Base-by-base conservation (phyloP, 1,284 basidiomycete genomes). In the Marasmius tenuissimus region DNA sequence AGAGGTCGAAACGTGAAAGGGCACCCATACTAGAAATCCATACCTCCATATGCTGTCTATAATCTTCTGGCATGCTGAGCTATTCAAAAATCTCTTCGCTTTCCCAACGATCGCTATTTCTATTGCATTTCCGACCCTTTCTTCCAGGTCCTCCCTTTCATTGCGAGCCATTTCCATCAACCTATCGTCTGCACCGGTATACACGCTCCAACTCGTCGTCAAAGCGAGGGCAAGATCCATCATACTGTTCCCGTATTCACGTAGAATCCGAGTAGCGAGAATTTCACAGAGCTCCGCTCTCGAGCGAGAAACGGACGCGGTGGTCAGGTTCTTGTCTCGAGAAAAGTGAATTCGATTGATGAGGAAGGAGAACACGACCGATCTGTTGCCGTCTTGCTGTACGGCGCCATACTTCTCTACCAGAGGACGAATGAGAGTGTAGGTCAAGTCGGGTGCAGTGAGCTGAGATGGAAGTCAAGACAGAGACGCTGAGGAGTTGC, bases 71-170 rank as follows among this genome's bases (percentile, higher is more conserved):
- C 91, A 94, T 0, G 92, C 85, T 0, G 91, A 85, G 66, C 88
- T 90, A 69, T 94, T 92, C 71, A 96, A 94, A 74, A 96, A 96
- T 27, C 87, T 79, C 71, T 93, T 95, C 12, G 93, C 87, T 68
- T 87, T 88, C 63, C 91, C 86, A 35, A 96, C 80, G 63, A 97
- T 95, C 0, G 94, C 94, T 82, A 97, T 86, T 75, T 97, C 94
- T 53, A 96, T 89, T 1, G 93, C 94, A 68, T 94, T 96, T 1
- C 94, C 94, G 2, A 93, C 87, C 57, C 89, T 78, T 48, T 93
- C 89, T 61, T 94, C 87, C 35, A 92, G 72, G 67, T 91, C 85
- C 62, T 92, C 91, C 61, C 87, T 80, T 56, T 94, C 89, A 63
- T 89, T 85, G 61, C 84, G 82, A 2, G 87, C 89, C 58, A 84